Conservation (phyloP, 768 basidiomycete species). For the Auriculariales sp. region DNA sequence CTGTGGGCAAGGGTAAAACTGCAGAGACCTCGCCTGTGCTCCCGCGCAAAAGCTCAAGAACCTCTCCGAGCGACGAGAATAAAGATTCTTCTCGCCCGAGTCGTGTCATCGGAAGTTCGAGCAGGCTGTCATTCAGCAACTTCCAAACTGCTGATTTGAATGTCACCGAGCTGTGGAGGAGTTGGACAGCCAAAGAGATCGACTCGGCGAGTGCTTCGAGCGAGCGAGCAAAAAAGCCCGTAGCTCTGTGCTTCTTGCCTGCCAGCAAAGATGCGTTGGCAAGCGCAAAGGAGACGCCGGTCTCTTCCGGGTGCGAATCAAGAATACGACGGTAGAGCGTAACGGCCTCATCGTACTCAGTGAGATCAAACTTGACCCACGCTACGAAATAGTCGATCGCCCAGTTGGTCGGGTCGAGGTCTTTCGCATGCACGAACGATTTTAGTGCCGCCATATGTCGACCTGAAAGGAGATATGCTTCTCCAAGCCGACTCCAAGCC, state of each 20-base stretch:
- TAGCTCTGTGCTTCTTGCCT: constrained; percentile 45
- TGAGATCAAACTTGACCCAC: constrained; percentile 67
- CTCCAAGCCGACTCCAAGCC: constrained; percentile 85
- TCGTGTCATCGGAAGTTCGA: constrained; percentile 1
- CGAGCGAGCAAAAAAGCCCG: constrained; percentile 64
- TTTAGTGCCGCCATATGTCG: constrained; percentile 82
- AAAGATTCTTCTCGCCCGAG: neutral
- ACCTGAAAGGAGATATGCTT: constrained; percentile 81
- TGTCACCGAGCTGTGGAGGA: constrained; percentile 38
- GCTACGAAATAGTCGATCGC: constrained; percentile 70
- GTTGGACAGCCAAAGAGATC: constrained; percentile 33
- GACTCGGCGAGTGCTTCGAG: constrained; percentile 55
- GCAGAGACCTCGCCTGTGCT: constrained; percentile 9
- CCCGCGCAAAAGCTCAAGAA: neutral
- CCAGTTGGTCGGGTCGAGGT: constrained; percentile 71
- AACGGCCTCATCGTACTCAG: constrained; percentile 65
- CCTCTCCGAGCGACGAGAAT: constrained; percentile 1
- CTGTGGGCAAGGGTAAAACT: constrained; percentile 4
- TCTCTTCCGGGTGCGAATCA: constrained; percentile 41
- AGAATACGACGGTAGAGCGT: constrained; percentile 44
- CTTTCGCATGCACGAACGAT: constrained; percentile 60
- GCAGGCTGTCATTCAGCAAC: constrained; percentile 5
- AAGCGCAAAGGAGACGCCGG: constrained; percentile 57
- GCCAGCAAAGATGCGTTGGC: constrained; percentile 59
- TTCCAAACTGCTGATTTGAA: constrained; percentile 78